These are phyloP conservation scores for Parsonsia alboflavescens DNA, from an alignment of 257 asterid genomes.

Conservation along the genomic window DNA sequence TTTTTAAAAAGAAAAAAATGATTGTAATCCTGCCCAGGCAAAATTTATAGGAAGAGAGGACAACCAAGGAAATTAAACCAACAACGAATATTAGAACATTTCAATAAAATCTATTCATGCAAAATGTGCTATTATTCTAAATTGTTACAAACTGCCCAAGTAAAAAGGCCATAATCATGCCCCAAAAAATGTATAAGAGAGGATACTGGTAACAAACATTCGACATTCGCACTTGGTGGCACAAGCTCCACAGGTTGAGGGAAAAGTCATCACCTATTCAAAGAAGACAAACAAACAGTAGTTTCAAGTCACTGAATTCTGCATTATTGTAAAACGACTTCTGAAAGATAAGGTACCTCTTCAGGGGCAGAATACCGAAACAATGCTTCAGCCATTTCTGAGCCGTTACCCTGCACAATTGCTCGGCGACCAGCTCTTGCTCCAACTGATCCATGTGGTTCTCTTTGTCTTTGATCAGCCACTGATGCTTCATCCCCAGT, in stretches of 20 bases:
- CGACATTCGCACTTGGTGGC: constrained; percentile 65
- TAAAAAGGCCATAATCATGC: background rate
- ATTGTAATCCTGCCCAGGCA: too few species aligned
- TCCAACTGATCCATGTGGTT: constrained; percentile 93
- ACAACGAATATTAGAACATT: background rate
- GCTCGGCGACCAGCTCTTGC: constrained; percentile 80
- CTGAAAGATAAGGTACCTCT: constrained; percentile 48
- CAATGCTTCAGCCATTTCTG: constrained; percentile 72
- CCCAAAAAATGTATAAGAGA: constrained; percentile 6
- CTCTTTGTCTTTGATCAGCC: constrained; percentile 32
- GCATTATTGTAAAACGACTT: background rate
- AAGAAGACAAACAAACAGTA: constrained; percentile 7
- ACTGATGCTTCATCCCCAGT: constrained; percentile 29
- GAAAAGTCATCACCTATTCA: constrained; percentile 88
- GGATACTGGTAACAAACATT: constrained; percentile 97
- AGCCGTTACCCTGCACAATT: constrained; percentile 86
- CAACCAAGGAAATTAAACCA: background rate
- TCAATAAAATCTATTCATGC: constrained; percentile 5
- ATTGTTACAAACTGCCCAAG: background rate
- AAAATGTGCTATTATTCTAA: background rate
- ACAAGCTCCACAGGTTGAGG: constrained; percentile 88
- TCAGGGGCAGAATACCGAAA: constrained; percentile 93
- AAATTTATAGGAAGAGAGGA: constrained; percentile 35
- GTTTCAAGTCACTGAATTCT: background rate
- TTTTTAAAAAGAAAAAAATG: background rate